Conservation (phyloP, 176 grass and related monocot genomes). For the Ampelocalamus luodianensis region DNA sequence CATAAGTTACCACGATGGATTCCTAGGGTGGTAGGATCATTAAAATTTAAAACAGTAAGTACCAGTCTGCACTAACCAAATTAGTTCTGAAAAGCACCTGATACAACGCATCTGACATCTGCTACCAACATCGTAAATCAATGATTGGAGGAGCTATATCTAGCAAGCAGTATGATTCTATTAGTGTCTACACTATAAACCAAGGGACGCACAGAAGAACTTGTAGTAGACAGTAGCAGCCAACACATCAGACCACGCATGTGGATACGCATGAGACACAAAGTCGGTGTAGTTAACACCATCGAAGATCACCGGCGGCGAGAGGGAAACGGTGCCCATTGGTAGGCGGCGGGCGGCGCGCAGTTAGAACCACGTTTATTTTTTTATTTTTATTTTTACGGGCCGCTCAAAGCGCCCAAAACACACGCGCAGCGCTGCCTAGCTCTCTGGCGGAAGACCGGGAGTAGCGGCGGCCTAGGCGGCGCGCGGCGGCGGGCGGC, state of each 20-base stretch:
- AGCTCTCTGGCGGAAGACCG: too few relatives aligned
- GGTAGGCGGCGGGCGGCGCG: too few relatives aligned
- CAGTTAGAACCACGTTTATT: too few relatives aligned
- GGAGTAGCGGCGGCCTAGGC: too few relatives aligned
- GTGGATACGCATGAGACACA: too few relatives aligned
- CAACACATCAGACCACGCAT: conserved; percentile 20
- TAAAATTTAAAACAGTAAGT: not conserved
- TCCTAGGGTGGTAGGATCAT: not conserved
- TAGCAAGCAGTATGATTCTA: conserved; percentile 29
- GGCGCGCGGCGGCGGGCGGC: too few relatives aligned
- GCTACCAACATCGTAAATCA: not conserved
- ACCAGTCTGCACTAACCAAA: conserved; percentile 18
- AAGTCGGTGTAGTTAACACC: too few relatives aligned
- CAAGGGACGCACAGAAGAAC: not conserved
- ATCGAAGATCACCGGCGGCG: too few relatives aligned
- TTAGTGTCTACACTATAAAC: conserved; percentile 5
- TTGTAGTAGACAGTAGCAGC: not conserved
- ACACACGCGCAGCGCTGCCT: too few relatives aligned
- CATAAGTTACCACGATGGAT: not conserved
- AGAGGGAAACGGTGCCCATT: too few relatives aligned
- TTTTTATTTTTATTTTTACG: too few relatives aligned
- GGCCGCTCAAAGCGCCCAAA: too few relatives aligned
- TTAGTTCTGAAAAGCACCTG: conserved; percentile 6
- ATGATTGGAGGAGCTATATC: not conserved
- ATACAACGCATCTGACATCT: not conserved